Evolutionary conservation across 345 rosid genomes (phyloP).

Genomic region (Salix viminalis): DNA sequence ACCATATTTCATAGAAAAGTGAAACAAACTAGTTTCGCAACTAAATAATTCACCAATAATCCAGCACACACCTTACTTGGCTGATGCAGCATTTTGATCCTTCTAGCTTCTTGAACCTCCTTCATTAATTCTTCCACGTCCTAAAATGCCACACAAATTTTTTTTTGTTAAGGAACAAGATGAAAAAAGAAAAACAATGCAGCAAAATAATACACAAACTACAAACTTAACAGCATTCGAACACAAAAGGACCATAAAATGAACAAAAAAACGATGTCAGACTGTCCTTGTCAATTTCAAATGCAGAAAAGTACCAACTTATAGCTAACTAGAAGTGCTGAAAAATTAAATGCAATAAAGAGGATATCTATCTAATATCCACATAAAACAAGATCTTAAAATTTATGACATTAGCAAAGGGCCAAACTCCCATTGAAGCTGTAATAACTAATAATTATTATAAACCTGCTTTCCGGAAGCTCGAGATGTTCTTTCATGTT

Average conservation of each 20-base stretch:
- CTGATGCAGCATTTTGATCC: constrained; percentile 97
- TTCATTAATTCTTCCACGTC: constrained; percentile 87
- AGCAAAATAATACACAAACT: constrained; percentile 6
- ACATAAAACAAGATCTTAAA: not conserved
- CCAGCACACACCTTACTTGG: constrained; percentile 78
- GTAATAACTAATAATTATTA: not conserved
- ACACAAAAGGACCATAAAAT: not conserved
- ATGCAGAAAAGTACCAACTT: not conserved
- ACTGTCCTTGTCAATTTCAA: not conserved
- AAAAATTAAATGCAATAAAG: not conserved
- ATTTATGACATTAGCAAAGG: not conserved
- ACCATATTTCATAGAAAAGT: not conserved
- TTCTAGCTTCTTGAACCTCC: constrained; percentile 99
- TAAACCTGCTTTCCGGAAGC: constrained; percentile 71
- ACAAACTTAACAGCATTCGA: constrained; percentile 5
- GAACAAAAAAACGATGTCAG: not conserved
- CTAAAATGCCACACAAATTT: constrained; percentile 37
- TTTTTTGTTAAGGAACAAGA: not conserved
- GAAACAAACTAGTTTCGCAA: not conserved
- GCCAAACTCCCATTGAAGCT: not conserved
- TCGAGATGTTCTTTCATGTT: constrained; percentile 70
- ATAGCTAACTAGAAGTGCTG: not conserved
- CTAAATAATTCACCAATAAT: constrained; percentile 9
- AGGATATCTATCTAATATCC: not conserved
- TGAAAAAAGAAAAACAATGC: not conserved